phyloP scores from a whole-genome alignment of 345 rosid genomes.

The Eutrema yunnanense region DNA sequence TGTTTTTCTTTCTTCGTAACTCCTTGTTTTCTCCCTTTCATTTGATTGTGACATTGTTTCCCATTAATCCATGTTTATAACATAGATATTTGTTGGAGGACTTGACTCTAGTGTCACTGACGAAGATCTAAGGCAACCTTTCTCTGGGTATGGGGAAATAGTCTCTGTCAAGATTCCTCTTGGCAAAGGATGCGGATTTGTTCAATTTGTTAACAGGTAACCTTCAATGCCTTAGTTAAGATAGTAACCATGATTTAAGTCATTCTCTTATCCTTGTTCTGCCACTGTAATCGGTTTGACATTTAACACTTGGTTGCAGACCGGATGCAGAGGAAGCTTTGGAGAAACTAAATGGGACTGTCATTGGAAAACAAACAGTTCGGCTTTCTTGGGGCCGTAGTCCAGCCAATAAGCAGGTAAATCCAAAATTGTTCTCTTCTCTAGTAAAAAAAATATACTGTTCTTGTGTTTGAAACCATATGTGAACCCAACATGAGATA shows the following conservation, averaged over 20 bases:
- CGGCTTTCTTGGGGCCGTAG: conserved; percentile 88
- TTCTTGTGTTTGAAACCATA: not conserved
- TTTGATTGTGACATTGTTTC: conserved; percentile 3
- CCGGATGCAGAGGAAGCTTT: conserved; percentile 86
- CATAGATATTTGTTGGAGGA: conserved; percentile 95
- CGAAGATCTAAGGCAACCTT: conserved; percentile 82
- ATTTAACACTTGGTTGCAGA: conserved; percentile 33
- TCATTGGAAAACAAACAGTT: conserved; percentile 64
- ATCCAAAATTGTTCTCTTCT: not conserved
- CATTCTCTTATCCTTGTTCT: not conserved
- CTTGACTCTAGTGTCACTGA: conserved; percentile 83
- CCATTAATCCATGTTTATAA: conserved; percentile 21
- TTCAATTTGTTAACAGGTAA: conserved; percentile 86
- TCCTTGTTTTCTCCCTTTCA: not conserved
- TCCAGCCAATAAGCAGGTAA: conserved; percentile 77
- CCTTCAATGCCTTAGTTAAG: not conserved
- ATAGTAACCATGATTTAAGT: not conserved
- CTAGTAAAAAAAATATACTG: not conserved
- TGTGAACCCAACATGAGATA: not conserved
- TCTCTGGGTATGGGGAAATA: conserved; percentile 79
- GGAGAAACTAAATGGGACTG: conserved; percentile 60
- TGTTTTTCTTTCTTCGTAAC: not conserved
- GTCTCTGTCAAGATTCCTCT: conserved; percentile 83
- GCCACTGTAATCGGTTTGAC: not conserved
- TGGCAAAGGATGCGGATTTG: conserved; percentile 94